Percentiles rank a stretch among this genome's conserved stretches.
Conservation (phyloP, 1,284 basidiomycete genomes). For the Fistulinella staudtii region DNA sequence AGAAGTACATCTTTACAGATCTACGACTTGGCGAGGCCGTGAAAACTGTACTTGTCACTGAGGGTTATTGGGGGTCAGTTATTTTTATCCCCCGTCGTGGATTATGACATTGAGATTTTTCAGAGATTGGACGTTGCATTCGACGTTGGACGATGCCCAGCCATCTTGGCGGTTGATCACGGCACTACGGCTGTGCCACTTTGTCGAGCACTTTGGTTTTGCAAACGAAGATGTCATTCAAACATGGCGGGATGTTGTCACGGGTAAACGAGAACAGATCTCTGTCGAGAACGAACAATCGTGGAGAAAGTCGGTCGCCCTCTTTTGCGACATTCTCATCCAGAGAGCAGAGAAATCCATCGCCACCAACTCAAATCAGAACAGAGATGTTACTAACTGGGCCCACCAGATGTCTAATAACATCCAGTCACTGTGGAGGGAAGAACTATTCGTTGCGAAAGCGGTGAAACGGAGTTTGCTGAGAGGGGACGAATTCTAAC, state of each 20-base stretch:
- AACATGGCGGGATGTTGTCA: conserved; percentile 53
- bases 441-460: conserved; percentile 51
- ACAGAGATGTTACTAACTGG: conserved; percentile 21
- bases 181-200: conserved; percentile 62
- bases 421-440: conserved; percentile 39
- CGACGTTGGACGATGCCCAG: conserved; percentile 52
- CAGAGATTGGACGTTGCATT: conserved; percentile 72
- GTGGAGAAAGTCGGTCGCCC: conserved; percentile 35
- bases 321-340: conserved; percentile 37
- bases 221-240: conserved; percentile 35
- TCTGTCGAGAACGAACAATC: conserved; percentile 47
- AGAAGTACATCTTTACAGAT: conserved; percentile 43
- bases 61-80: conserved; percentile 75
- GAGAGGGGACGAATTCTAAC: conserved; percentile 35
- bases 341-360: conserved; percentile 28
- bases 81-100: background rate
- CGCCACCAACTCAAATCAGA: background rate
- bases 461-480: conserved; percentile 44
- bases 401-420: conserved; percentile 32
- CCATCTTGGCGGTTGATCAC: conserved; percentile 75
- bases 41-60: conserved; percentile 46
- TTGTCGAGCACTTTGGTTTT: conserved; percentile 28
- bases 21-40: conserved; percentile 42
- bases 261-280: conserved; percentile 41
- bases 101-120: background rate